A percentile compares a stretch with the other conserved stretches of the same genome.
These are phyloP conservation scores for Pythium utonaiense DNA, from an alignment of 352 stramenopile species.

Conservation along the genomic window DNA sequence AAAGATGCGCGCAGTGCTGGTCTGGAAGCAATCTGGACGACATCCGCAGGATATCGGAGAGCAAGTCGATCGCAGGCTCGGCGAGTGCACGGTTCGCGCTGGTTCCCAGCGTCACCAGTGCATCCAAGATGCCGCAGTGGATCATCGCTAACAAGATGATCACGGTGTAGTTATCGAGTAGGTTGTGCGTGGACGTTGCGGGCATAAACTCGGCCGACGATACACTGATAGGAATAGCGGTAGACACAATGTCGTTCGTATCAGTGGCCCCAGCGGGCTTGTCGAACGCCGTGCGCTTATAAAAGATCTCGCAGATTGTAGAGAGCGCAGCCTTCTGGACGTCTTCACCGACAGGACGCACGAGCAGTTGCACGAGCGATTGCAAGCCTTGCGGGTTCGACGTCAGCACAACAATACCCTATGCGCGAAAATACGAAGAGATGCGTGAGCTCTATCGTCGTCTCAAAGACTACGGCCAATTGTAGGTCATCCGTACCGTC, in stretches of 20 bases:
- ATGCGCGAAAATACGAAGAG: neutral
- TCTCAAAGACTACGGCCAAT: too few relatives aligned
- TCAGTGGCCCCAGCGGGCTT: slow-evolving; percentile 31
- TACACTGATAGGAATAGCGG: slow-evolving; percentile 64
- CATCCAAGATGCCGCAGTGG: slow-evolving; percentile 80
- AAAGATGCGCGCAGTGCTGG: slow-evolving; percentile 74
- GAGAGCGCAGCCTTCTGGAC: slow-evolving; percentile 86
- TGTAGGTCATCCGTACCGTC: slow-evolving; percentile 52
- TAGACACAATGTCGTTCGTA: slow-evolving; percentile 33
- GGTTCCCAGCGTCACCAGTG: slow-evolving; percentile 78
- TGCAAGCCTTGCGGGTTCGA: slow-evolving; percentile 86
- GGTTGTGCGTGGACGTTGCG: slow-evolving; percentile 63
- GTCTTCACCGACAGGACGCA: slow-evolving; percentile 85
- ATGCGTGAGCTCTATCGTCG: neutral
- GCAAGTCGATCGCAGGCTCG: slow-evolving; percentile 80
- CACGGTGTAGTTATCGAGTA: slow-evolving; percentile 88
- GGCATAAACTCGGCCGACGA: slow-evolving; percentile 66
- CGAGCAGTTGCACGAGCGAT: slow-evolving; percentile 82
- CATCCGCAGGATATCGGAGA: slow-evolving; percentile 83
- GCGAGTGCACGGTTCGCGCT: slow-evolving; percentile 66
- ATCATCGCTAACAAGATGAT: slow-evolving; percentile 85
- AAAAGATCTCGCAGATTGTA: slow-evolving; percentile 89
- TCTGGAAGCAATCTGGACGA: slow-evolving; percentile 78
- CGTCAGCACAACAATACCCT: slow-evolving; percentile 82
- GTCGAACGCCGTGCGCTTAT: slow-evolving; percentile 83